Evolutionary conservation across 257 asterid species (phyloP), one percentile per base, ranked within the genome.

Genomic region (Solanum bulbocastanum): DNA sequence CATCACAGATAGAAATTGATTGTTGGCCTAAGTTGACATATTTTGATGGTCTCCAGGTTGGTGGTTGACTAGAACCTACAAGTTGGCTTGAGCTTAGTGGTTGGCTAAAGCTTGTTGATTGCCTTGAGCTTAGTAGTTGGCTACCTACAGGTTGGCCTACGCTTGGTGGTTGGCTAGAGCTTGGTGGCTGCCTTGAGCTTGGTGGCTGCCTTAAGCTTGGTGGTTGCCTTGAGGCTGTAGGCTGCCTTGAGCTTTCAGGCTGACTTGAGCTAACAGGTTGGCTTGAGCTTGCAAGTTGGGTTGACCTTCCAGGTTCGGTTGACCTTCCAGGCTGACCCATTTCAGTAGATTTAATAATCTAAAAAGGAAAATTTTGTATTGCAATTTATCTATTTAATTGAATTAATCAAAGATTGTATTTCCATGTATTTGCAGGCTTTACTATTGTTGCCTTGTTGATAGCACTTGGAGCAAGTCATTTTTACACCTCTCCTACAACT

Each of bases 191-290:
- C 0, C 7, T 60, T 0, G 6, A 20, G 1, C 68, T 23, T 60
- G 14, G 20, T 13, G 22, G 58, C 1, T 49, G 1, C 3, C 2
- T 46, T 13, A 20, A 46, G 18, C 56, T 46, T 12, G 56, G 2
- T 13, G 56, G 56, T 0, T 46, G 0, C 8, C 23, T 16, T 1
- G 0, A 46, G 0, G 20, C 7, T 46, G 7, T 2, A 10, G 32
- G 32, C 2, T 25, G 18, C 8, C 33, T 65, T 10, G 35, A 65
- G 20, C 33, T n/a, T n/a, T 1, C 1, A 62, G 15, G 32, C 0
- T 62, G 30, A 0, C 15, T 58, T 3, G 0, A 20, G 12, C 25
- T 58, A 20, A 11, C 2, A 10, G 4, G 46, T 40, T 39, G 42
- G 42, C 42, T 52, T 14, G 1, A 52, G 3, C 25, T 58, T 8